Base-by-base conservation (phyloP, 2,329 filamentous ascomycete species). In the Thelonectria discophora region DNA sequence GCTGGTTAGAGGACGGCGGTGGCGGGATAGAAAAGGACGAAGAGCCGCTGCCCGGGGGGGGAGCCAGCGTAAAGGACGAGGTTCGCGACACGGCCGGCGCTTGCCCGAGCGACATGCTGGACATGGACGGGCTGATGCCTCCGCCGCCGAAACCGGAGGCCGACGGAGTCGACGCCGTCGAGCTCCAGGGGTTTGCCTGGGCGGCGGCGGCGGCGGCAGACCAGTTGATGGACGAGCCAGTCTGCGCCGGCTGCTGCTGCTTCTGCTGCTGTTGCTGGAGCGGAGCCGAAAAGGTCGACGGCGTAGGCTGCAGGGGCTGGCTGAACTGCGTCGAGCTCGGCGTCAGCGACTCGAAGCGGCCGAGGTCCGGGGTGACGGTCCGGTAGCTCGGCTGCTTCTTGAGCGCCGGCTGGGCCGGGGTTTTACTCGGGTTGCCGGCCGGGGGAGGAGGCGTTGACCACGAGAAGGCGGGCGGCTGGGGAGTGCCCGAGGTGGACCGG, bases 271-370 rank as follows among this genome's bases (percentile, higher is more conserved):
- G 66, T 48, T 58, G 66, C 18, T 66, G 66, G 46, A 72, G 65
- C 51, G 76, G 61, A 45, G 73, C 69, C 46, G 68, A 69, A 63
- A 73, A 66, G 64, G 65, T 57, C 50, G 75, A 64, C 53, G 72
- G 70, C 18, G 74, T 74, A 1, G 84, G 83, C 56, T 84, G 84
- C 30, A 88, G 74, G 0, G 87, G 87, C 62, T 88, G 82, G 2
- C 87, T 88, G 71, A 83, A 89, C 73, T 90, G 87, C 1, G 87
- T 89, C 13, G 83, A 79, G 3, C 84, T 82, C 0, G 87, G 87
- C 1, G 82, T 81, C 63, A 90, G 79, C 17, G 84, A 71, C 49
- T 83, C 80, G 65, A 89, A 86, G 15, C 80, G 77, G 17, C 77
- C 78, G 0, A 89, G 78, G 62, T 89, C 86, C 0, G 86, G 86